Evolutionary conservation across 2,329 filamentous ascomycete species (phyloP).

Genomic region (Westerdykella aurantiaca): DNA sequence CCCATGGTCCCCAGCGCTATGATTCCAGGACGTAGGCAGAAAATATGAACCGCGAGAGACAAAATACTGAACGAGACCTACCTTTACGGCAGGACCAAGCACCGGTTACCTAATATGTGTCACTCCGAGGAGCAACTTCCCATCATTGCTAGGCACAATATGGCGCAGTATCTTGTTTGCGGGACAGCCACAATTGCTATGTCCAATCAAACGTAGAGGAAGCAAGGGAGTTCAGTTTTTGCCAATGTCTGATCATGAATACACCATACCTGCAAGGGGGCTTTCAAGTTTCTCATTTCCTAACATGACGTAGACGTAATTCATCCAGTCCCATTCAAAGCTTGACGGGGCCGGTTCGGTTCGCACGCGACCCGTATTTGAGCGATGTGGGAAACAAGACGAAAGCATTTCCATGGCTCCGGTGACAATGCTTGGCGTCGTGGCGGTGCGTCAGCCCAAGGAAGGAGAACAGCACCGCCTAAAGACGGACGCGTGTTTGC

Average conservation of each 20-base stretch:
- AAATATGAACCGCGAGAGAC: too few relatives aligned
- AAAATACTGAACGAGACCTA: too few relatives aligned
- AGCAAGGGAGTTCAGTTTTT: background rate
- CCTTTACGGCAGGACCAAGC: too few relatives aligned
- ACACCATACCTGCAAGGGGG: background rate
- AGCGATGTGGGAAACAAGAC: too few relatives aligned
- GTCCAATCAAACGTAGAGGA: background rate
- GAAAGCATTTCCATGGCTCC: too few relatives aligned
- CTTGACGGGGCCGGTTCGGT: too few relatives aligned
- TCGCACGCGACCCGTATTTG: too few relatives aligned
- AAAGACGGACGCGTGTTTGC: too few relatives aligned
- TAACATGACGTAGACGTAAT: background rate
- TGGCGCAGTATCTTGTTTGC: background rate
- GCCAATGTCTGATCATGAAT: background rate
- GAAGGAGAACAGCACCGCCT: too few relatives aligned
- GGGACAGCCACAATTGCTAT: background rate
- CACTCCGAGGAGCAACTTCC: background rate
- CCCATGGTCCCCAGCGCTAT: conserved; percentile 5
- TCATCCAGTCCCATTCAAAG: too few relatives aligned
- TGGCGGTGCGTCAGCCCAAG: too few relatives aligned
- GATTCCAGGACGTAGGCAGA: background rate
- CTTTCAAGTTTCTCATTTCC: background rate
- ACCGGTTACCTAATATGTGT: background rate
- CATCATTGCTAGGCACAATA: background rate
- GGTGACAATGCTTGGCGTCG: too few relatives aligned